phyloP scores from a whole-genome alignment of 805 yeast genomes.

The Saccharomycopsis sp. region DNA sequence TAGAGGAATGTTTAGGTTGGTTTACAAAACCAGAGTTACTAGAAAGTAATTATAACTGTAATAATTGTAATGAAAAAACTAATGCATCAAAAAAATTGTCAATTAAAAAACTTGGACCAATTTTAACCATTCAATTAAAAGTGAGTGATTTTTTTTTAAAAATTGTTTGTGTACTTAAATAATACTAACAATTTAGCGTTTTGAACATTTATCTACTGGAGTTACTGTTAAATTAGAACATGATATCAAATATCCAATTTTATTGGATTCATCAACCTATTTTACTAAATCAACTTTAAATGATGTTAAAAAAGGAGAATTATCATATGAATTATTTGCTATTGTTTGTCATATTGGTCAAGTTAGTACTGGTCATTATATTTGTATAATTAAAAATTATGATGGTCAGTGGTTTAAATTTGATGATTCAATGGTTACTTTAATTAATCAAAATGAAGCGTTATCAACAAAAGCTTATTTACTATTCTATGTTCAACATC shows the following conservation, averaged over 20 bases:
- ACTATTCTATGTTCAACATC: slow-evolving; percentile 52
- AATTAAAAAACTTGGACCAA: slow-evolving; percentile 61
- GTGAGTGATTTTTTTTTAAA: slow-evolving; percentile 23
- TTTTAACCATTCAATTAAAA: slow-evolving; percentile 77
- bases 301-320: slow-evolving; percentile 22
- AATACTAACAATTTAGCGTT: slow-evolving; percentile 17
- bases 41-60: slow-evolving; percentile 66
- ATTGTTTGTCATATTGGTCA: slow-evolving; percentile 86
- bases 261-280: slow-evolving; percentile 62
- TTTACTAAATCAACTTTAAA: slow-evolving; percentile 21
- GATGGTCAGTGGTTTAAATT: slow-evolving; percentile 81
- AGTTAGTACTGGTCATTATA: slow-evolving; percentile 92
- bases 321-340: slow-evolving; percentile 76
- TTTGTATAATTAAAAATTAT: slow-evolving; percentile 64
- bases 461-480: slow-evolving; percentile 68
- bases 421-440: slow-evolving; percentile 77
- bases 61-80: slow-evolving; percentile 48
- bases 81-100: slow-evolving; percentile 65
- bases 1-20: slow-evolving; percentile 59
- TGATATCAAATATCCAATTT: slow-evolving; percentile 61
- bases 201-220: slow-evolving; percentile 31
- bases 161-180: not conserved
- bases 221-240: slow-evolving; percentile 62
- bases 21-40: slow-evolving; percentile 72
- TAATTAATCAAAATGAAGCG: slow-evolving; percentile 56